Percentiles rank a stretch among this genome's conserved stretches.
phyloP scores from a whole-genome alignment of 495 filamentous ascomycete genomes.

The Pseudoneurospora amorphoporcata region DNA sequence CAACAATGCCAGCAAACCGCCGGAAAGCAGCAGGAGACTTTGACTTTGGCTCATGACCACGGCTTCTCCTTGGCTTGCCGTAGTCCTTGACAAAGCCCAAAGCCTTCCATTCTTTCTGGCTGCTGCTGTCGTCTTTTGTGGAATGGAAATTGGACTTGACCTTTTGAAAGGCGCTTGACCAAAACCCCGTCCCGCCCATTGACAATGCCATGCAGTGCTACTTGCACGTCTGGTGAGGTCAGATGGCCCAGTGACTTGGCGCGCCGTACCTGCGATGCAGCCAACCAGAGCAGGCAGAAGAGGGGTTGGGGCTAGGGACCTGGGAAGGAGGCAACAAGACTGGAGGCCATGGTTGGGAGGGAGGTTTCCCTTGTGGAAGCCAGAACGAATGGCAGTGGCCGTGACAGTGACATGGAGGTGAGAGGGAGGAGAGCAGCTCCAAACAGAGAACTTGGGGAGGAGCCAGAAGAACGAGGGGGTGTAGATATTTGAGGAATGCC shows the following conservation, averaged over 20 bases:
- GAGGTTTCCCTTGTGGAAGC: slow-evolving; percentile 20
- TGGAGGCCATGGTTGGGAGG: slow-evolving; percentile 1
- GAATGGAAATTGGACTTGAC: background rate
- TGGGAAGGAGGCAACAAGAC: slow-evolving; percentile 13
- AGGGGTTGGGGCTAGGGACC: slow-evolving; percentile 17
- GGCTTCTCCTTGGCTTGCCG: background rate
- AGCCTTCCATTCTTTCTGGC: background rate
- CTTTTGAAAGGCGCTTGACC: background rate
- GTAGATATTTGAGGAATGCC: background rate
- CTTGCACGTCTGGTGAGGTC: slow-evolving; percentile 26
- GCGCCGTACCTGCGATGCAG: slow-evolving; percentile 18
- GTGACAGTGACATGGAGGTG: background rate
- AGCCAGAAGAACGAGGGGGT: background rate
- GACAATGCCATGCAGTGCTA: slow-evolving; percentile 13
- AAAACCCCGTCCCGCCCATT: background rate
- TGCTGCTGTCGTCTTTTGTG: background rate
- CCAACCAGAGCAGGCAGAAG: slow-evolving; percentile 21
- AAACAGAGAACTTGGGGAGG: background rate
- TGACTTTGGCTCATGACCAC: background rate
- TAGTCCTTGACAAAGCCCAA: background rate
- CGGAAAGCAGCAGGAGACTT: background rate
- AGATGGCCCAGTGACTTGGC: slow-evolving; percentile 25
- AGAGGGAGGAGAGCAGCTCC: background rate
- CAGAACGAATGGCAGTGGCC: background rate
- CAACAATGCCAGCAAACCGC: background rate